These are phyloP conservation scores for Cryphonectria japonica DNA, from an alignment of 2,329 filamentous ascomycete genomes.

Conservation along the genomic window DNA sequence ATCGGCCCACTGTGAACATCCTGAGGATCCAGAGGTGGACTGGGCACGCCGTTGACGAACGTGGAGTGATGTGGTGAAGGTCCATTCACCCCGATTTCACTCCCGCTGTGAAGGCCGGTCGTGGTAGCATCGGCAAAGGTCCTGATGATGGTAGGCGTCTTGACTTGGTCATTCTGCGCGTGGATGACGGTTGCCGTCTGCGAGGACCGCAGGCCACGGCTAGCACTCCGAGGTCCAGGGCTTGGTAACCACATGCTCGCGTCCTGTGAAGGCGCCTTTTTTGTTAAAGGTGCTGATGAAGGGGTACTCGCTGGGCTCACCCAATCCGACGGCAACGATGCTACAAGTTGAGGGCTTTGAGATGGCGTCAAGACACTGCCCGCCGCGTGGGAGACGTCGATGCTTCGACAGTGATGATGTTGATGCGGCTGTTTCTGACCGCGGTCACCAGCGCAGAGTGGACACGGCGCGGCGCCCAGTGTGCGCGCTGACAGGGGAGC, in stretches of 20 bases:
- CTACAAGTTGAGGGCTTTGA: constrained; percentile 31
- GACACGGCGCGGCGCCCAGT: constrained; percentile 51
- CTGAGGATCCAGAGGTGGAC: constrained; percentile 18
- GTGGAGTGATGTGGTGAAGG: constrained; percentile 10
- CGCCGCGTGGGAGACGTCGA: constrained; percentile 27
- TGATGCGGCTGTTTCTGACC: constrained; percentile 33
- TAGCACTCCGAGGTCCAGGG: constrained; percentile 2
- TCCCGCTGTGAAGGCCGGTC: neutral
- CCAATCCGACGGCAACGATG: constrained; percentile 20
- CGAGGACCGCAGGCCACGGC: constrained; percentile 11
- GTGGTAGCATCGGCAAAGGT: constrained; percentile 14
- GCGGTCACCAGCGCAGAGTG: constrained; percentile 40
- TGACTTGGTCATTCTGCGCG: neutral
- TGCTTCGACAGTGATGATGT: constrained; percentile 15
- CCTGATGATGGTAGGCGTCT: constrained; percentile 18
- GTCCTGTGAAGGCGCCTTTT: constrained; percentile 23
- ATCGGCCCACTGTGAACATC: constrained; percentile 9
- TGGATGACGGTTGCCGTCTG: constrained; percentile 7
- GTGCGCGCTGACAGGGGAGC: constrained; percentile 42
- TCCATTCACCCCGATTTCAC: constrained; percentile 1
- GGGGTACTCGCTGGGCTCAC: constrained; percentile 17
- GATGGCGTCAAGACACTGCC: constrained; percentile 7
- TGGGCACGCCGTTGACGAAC: constrained; percentile 19
- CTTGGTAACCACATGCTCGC: constrained; percentile 10
- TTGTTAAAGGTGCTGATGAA: constrained; percentile 21